Evolutionary conservation across 192 early-diverging fungal genomes (phyloP).

Genomic region (Rhizoclosmatium globosum): DNA sequence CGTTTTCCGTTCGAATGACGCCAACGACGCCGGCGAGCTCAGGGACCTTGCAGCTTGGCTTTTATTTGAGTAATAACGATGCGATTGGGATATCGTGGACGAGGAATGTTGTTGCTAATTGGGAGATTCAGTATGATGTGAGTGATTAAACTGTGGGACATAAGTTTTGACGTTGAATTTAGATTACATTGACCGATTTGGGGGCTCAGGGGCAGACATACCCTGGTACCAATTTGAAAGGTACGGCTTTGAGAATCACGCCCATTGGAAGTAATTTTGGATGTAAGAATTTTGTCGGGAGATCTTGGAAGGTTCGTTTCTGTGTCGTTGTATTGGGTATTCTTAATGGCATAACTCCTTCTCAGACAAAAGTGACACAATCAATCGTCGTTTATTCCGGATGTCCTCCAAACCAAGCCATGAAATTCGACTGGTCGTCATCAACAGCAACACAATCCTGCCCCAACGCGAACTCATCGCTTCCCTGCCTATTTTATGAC

Average conservation of each 20-base stretch:
- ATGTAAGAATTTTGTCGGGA: conserved; percentile 17
- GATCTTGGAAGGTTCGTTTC: conserved; percentile 18
- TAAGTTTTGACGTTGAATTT: neutral
- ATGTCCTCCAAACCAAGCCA: conserved; percentile 24
- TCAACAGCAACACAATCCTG: conserved; percentile 8
- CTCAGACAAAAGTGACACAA: conserved; percentile 7
- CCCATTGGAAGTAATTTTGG: conserved; percentile 3
- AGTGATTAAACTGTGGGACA: neutral
- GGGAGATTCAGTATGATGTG: conserved; percentile 11
- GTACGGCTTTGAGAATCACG: conserved; percentile 1
- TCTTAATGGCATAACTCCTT: neutral
- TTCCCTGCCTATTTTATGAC: conserved; percentile 29
- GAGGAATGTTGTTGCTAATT: conserved; percentile 5
- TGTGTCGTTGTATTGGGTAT: neutral
- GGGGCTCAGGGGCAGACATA: conserved; percentile 7
- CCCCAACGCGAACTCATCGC: neutral
- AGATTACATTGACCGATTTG: conserved; percentile 15
- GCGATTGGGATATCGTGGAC: neutral
- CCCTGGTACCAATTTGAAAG: conserved; percentile 11
- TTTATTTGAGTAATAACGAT: neutral
- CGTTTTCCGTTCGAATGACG: conserved; percentile 6
- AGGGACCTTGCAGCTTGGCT: neutral
- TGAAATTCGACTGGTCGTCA: neutral
- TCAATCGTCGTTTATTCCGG: conserved; percentile 15
- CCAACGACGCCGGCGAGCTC: neutral